Conservation (phyloP, 306 rosid species). For the Malus sieversii region DNA sequence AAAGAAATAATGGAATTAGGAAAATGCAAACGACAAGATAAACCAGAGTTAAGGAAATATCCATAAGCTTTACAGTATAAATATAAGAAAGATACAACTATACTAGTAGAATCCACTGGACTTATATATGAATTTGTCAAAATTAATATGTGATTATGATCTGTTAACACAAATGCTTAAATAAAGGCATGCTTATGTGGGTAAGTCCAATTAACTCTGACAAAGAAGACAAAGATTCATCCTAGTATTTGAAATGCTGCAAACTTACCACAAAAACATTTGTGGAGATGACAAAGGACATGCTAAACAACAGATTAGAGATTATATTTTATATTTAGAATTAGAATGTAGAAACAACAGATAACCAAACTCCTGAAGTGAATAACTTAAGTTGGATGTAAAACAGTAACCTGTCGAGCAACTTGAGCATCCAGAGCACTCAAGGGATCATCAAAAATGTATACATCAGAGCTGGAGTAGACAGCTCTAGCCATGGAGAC, state of each 20-base stretch:
- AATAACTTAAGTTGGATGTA: background rate
- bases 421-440: conserved; percentile 83
- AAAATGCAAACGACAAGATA: background rate
- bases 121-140: background rate
- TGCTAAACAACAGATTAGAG: background rate
- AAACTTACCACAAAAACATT: background rate
- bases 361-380: background rate
- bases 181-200: background rate
- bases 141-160: background rate
- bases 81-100: background rate
- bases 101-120: background rate
- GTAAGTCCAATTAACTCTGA: background rate
- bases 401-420: conserved; percentile 55
- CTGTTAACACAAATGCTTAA: background rate
- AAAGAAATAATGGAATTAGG: background rate
- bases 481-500: conserved; percentile 82
- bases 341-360: background rate
- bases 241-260: background rate
- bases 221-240: background rate
- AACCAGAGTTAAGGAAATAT: background rate
- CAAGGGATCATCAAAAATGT: conserved; percentile 73
- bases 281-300: background rate
- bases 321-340: background rate
- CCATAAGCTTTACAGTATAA: background rate
- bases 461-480: conserved; percentile 65